Evolutionary conservation across 306 rosid species (phyloP).

Genomic region (Vigna angularis): DNA sequence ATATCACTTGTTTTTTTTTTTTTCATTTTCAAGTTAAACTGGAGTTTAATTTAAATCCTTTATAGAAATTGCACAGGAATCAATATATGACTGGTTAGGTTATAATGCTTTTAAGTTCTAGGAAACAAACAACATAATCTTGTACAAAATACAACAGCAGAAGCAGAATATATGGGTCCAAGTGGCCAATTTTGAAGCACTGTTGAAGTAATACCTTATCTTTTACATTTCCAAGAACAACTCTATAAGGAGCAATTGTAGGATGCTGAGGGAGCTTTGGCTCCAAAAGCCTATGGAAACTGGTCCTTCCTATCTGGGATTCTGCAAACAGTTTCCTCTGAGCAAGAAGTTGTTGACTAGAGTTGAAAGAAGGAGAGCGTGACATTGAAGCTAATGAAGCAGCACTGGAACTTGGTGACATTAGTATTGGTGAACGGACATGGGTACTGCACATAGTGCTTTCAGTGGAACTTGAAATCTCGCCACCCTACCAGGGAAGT

Average conservation of each 20-base stretch:
- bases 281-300: constrained; percentile 90
- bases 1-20: not conserved
- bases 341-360: constrained; percentile 64
- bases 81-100: constrained; percentile 2
- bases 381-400: constrained; percentile 34
- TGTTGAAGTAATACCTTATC: constrained; percentile 68
- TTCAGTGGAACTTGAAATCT: constrained; percentile 45
- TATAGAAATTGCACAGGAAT: not conserved
- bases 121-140: constrained; percentile 21
- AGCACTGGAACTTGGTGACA: constrained; percentile 46
- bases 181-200: constrained; percentile 20
- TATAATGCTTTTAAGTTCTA: not conserved
- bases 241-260: constrained; percentile 79
- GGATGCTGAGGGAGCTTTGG: constrained; percentile 70
- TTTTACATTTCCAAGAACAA: constrained; percentile 75
- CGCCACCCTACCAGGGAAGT: constrained; percentile 51
- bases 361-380: constrained; percentile 61
- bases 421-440: constrained; percentile 22
- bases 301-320: constrained; percentile 74
- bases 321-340: constrained; percentile 71
- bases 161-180: constrained; percentile 31
- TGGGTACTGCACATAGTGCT: constrained; percentile 37
- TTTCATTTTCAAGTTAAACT: constrained; percentile 7
- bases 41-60: constrained; percentile 25
- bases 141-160: constrained; percentile 17